Conservation (phyloP, 2,329 filamentous ascomycete genomes). For the Arthrocladium fulminans region DNA sequence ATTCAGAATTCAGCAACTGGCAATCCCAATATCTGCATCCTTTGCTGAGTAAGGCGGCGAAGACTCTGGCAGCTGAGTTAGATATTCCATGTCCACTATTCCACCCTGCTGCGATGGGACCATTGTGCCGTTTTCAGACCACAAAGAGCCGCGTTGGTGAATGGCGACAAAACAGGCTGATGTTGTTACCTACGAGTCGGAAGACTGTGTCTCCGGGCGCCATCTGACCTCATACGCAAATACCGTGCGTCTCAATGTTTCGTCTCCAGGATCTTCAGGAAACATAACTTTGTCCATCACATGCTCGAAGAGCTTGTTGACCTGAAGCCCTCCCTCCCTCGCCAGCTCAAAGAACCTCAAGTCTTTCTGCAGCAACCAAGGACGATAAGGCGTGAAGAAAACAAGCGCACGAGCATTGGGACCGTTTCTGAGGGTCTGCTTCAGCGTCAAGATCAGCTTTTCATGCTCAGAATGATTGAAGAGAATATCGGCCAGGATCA, state of each 20-base stretch:
- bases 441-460: constrained; percentile 65
- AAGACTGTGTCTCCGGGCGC: constrained; percentile 26
- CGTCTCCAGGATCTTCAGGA: constrained; percentile 76
- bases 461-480: constrained; percentile 85
- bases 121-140: too few species aligned
- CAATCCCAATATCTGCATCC: not conserved
- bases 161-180: not conserved
- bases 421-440: constrained; percentile 52
- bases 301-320: constrained; percentile 72
- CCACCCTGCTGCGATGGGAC: too few species aligned
- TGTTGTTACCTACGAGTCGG: not conserved
- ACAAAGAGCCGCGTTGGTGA: not conserved
- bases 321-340: constrained; percentile 59
- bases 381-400: constrained; percentile 89
- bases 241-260: constrained; percentile 70
- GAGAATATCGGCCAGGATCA: constrained; percentile 80
- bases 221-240: constrained; percentile 68
- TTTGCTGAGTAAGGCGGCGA: not conserved
- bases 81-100: too few species aligned
- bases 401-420: constrained; percentile 61
- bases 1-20: not conserved
- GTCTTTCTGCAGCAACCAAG: constrained; percentile 80
- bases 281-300: constrained; percentile 82
- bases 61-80: not conserved
- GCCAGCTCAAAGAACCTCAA: constrained; percentile 77